Base-by-base conservation (phyloP, 1,284 basidiomycete genomes). In the Leccinum discolor region DNA sequence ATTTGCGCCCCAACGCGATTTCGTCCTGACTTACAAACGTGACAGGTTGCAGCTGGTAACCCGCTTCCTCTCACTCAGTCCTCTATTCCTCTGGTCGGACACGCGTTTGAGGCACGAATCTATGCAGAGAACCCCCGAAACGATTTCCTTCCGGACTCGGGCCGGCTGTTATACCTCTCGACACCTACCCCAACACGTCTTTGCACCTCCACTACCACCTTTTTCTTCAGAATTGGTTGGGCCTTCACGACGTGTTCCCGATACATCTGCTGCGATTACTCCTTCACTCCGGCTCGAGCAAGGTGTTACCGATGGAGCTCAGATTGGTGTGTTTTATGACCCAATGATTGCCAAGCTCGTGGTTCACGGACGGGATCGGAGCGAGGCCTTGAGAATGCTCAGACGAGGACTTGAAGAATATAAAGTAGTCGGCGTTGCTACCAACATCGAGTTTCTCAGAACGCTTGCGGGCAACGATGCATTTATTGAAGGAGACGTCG, bases 101-200 rank as follows among this genome's bases (percentile, higher is more conserved):
- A 98, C 72, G 93, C 96, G 0, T 98, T 98, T 71, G 96, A 98
- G 80, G 95, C 95, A 12, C 88, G 96, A n/a, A 96, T 98, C 71
- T 98, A 98, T 76, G 96, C 96, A 6, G 96, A 98, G 78, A 94
- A 96, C 72, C 95, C 95, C n/a, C 85, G 94, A 71, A 94, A 93
- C 75, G 88, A 93, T 76, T 98, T 98, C 81, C 84, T 98, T 5
- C 96, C 96, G 1, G 96, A 98, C 74, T 95, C 94, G 18, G 96
- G 96, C 1, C 83, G 83, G 7, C 83, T 98, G 4, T 78, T 93
- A 10, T 92, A 96, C 77, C 86, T 96, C 60, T 90, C 91, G 1
- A 93, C 91, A 0, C 92, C 91, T 2, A 76, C 80, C 5, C 88
- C 92, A 2, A 92, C 90, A 87, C 64, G 76, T 80, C 40, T 91